Conservation (phyloP, 306 rosid genomes). For the Cucumis melo region DNA sequence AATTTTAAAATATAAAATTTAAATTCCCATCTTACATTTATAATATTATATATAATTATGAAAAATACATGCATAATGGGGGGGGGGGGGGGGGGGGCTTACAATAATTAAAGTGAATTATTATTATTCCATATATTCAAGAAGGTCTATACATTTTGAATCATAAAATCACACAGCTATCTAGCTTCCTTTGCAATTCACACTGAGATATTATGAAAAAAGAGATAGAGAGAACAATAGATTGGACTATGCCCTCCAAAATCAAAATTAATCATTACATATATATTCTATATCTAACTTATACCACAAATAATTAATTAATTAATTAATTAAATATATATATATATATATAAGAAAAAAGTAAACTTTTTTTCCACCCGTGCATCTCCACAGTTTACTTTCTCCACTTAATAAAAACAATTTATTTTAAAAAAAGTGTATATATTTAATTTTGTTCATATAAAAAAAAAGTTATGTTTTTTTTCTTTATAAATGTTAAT, state of each 20-base stretch:
- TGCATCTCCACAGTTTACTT: background rate
- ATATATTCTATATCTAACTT: background rate
- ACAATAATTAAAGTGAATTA: background rate
- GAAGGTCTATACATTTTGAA: background rate
- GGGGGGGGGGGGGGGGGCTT: background rate
- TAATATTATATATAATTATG: too few species aligned
- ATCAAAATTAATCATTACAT: constrained; percentile 2
- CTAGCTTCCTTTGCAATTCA: constrained; percentile 5
- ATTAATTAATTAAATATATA: too few species aligned
- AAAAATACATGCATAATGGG: too few species aligned
- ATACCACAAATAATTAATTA: background rate
- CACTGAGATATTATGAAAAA: background rate
- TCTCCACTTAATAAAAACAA: background rate
- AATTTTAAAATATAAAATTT: too few species aligned
- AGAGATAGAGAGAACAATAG: background rate
- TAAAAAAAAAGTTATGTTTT: too few species aligned
- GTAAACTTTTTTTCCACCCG: background rate
- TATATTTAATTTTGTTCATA: too few species aligned
- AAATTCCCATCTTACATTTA: too few species aligned
- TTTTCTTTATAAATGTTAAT: background rate
- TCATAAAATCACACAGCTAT: background rate
- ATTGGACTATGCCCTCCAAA: background rate
- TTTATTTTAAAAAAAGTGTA: too few species aligned
- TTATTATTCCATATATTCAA: background rate
- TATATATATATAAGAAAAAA: too few species aligned